Conservation (phyloP, 495 filamentous ascomycete genomes). For the Articulospora tetracladia region DNA sequence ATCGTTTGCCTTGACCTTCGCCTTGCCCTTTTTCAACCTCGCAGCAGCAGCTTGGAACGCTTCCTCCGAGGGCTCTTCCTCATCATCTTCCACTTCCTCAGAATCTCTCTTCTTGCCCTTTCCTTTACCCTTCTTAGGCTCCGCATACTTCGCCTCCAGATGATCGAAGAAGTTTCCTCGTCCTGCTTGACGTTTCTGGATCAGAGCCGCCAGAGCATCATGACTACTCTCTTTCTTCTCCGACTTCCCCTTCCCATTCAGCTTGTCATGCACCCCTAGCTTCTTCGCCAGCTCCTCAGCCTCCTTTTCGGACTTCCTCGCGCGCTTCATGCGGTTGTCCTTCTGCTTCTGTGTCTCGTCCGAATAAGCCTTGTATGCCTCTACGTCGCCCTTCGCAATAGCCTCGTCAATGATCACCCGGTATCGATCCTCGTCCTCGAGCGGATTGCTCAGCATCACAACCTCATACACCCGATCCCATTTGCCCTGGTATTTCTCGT, state of each 20-base stretch:
- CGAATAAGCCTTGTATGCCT: conserved; percentile 62
- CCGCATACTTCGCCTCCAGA: conserved; percentile 71
- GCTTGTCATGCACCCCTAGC: conserved; percentile 59
- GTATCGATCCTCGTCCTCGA: conserved; percentile 87
- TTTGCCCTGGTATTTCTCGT: conserved; percentile 62
- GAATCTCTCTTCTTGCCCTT: conserved; percentile 45
- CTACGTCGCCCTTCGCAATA: conserved; percentile 63
- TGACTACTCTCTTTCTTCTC: conserved; percentile 37
- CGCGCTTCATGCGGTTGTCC: conserved; percentile 58
- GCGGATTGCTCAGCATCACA: conserved; percentile 79
- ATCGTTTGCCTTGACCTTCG: neutral
- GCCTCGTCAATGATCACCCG: conserved; percentile 73
- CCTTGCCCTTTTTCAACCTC: conserved; percentile 34
- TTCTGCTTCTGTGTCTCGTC: conserved; percentile 64
- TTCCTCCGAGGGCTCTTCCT: conserved; percentile 57
- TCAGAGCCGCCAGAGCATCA: conserved; percentile 56
- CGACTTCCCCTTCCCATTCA: conserved; percentile 38
- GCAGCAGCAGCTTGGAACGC: conserved; percentile 53
- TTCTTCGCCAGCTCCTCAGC: conserved; percentile 69
- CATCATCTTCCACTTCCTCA: conserved; percentile 33
- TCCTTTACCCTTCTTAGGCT: conserved; percentile 32
- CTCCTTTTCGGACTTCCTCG: conserved; percentile 64
- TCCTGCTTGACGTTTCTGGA: conserved; percentile 49
- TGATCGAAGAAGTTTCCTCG: conserved; percentile 52
- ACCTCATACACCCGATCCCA: conserved; percentile 72